phyloP scores from a whole-genome alignment of 176 grass and related monocot genomes.

The Cymbopogon citratus region DNA sequence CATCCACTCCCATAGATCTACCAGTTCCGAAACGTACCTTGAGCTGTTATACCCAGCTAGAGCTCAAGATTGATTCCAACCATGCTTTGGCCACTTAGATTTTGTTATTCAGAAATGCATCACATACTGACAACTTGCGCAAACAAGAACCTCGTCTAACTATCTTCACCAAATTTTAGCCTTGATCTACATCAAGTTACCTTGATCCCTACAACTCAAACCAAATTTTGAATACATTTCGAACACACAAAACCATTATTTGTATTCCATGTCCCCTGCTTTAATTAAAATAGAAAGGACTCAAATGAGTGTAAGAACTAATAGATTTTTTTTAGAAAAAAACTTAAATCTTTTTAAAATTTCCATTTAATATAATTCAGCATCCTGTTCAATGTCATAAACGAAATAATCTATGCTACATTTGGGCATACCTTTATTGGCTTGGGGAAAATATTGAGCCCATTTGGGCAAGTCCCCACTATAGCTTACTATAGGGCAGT shows the following conservation, averaged over 20 bases:
- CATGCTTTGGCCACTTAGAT: background rate
- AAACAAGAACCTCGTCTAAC: background rate
- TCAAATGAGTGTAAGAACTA: background rate
- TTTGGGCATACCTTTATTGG: constrained; percentile 69
- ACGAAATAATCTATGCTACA: background rate
- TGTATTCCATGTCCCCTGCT: background rate
- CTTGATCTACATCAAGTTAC: background rate
- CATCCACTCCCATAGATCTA: background rate
- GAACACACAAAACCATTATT: background rate
- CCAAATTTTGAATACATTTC: background rate
- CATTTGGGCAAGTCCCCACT: constrained; percentile 94
- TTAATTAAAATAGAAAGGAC: background rate
- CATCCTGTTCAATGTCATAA: background rate
- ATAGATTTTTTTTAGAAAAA: background rate
- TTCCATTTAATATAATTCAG: background rate
- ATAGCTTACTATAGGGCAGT: constrained; percentile 98
- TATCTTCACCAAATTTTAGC: background rate
- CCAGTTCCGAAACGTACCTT: background rate
- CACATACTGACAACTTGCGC: background rate
- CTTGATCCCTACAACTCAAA: background rate
- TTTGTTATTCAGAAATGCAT: background rate
- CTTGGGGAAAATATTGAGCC: constrained; percentile 90
- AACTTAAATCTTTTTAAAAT: background rate
- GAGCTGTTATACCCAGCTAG: background rate
- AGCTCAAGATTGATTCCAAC: background rate